Evolutionary conservation across 2,329 filamentous ascomycete species (phyloP), one percentile per base, ranked within the genome.

Genomic region (Diaporthe vexans): DNA sequence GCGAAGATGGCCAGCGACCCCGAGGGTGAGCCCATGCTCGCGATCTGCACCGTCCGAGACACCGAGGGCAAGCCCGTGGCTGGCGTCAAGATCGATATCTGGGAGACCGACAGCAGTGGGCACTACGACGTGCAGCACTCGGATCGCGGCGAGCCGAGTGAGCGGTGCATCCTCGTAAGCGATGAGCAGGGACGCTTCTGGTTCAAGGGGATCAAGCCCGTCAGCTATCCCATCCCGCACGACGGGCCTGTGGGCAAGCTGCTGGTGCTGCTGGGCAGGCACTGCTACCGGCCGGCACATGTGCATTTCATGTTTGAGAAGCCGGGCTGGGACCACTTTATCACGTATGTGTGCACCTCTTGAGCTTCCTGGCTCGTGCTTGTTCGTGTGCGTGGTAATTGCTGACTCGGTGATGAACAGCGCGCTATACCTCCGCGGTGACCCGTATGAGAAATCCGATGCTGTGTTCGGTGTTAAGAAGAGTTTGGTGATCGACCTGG

Each of bases 281-380:
- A 97, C 84, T 91, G 91, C 73, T 95, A 91, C 85, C 85, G 94
- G 70, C 94, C 94, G 1, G 90, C 91, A 26, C 94, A 97, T 82
- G 90, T 96, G 87, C 94, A 97, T 82, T 97, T 97, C 79, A 97
- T 97, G 94, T 95, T 97, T 84, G 91, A 92, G 81, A 95, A 94
- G 86, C 83, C 87, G 46, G 93, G 94, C 0, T 95, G 90, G 85
- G 94, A 97, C 85, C 90, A 93, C 81, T 83, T 97, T 79, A 93
- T 97, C 80, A 97, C 94, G 94, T 95, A 86, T 77, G 92, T 91
- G 13, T 46, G n/a, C 56, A 29, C 57, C 48, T 19, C n/a, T 74
- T 40, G n/a, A 52, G 19, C 3, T n/a, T 21, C 21, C 9, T 13
- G 59, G 59, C 43, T 43, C n/a, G 29, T 29, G 19, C 19, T 17